These are phyloP conservation scores for Parafenestella ontariensis DNA, from an alignment of 2,329 filamentous ascomycete species.

Conservation along the genomic window DNA sequence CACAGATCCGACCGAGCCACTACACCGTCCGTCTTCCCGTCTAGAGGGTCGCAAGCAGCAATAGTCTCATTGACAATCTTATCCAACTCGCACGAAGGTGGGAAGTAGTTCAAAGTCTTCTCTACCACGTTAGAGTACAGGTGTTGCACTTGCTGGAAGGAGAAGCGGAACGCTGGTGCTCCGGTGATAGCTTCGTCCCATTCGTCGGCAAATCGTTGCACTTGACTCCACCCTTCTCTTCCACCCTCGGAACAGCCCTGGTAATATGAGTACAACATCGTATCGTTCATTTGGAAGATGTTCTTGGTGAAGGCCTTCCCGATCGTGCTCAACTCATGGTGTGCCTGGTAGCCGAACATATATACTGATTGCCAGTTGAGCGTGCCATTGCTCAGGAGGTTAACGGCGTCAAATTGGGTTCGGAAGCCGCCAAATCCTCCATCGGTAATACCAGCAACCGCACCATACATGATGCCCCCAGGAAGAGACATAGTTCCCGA, in stretches of 20 bases:
- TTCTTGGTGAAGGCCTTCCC: constrained; percentile 54
- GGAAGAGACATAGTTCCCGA: constrained; percentile 33
- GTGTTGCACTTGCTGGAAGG: constrained; percentile 50
- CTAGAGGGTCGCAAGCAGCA: constrained; percentile 61
- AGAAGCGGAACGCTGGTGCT: constrained; percentile 51
- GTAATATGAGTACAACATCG: constrained; percentile 56
- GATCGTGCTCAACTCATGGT: constrained; percentile 59
- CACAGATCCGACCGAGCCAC: constrained; percentile 59
- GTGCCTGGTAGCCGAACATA: constrained; percentile 58
- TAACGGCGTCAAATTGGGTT: constrained; percentile 43
- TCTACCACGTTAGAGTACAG: constrained; percentile 51
- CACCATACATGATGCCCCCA: constrained; percentile 51
- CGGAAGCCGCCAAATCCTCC: constrained; percentile 59
- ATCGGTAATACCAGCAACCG: constrained; percentile 57
- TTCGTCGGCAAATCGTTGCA: constrained; percentile 57
- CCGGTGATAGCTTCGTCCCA: constrained; percentile 56
- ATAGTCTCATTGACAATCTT: constrained; percentile 64
- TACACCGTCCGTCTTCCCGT: constrained; percentile 63
- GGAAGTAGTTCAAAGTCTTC: constrained; percentile 51
- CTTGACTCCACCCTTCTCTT: constrained; percentile 56
- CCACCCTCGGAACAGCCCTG: constrained; percentile 63
- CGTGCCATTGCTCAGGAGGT: constrained; percentile 52
- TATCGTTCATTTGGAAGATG: constrained; percentile 42
- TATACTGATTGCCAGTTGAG: constrained; percentile 58
- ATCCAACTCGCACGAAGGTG: constrained; percentile 54